These are phyloP conservation scores for Rhodosporidiobolus sp. DNA, from an alignment of 768 basidiomycete genomes.

Conservation along the genomic window DNA sequence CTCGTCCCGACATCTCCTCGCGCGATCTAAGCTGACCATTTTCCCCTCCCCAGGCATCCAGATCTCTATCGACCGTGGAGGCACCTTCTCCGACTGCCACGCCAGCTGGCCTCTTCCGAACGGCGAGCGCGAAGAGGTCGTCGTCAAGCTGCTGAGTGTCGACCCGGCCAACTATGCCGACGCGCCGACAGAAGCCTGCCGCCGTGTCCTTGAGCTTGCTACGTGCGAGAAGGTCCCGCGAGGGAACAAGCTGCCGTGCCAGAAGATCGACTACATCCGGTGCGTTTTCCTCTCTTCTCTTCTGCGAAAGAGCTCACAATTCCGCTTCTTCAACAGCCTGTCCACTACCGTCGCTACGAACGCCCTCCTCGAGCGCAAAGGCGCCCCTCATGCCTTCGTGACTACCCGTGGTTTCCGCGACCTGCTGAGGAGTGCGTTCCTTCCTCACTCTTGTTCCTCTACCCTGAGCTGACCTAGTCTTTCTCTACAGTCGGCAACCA, in stretches of 20 bases:
- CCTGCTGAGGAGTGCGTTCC: background rate
- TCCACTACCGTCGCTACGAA: slow-evolving; percentile 91
- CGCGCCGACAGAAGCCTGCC: slow-evolving; percentile 90
- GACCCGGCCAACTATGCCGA: slow-evolving; percentile 83
- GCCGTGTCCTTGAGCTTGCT: slow-evolving; percentile 75
- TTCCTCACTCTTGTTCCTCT: background rate
- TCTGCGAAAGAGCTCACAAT: background rate
- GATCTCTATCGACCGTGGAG: slow-evolving; percentile 84
- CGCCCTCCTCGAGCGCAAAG: slow-evolving; percentile 89
- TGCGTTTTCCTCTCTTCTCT: background rate
- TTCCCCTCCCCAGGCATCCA: slow-evolving; percentile 45
- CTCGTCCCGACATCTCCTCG: background rate
- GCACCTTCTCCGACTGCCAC: slow-evolving; percentile 82
- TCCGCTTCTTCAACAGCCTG: slow-evolving; percentile 1
- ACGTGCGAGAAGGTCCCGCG: slow-evolving; percentile 68
- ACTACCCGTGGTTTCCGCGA: slow-evolving; percentile 82
- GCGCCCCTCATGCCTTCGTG: slow-evolving; percentile 81
- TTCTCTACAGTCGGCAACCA: slow-evolving; percentile 91
- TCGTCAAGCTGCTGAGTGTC: slow-evolving; percentile 89
- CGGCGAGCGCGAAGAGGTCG: slow-evolving; percentile 67
- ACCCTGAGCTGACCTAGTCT: slow-evolving; percentile 64
- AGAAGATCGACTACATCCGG: slow-evolving; percentile 38
- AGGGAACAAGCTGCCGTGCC: slow-evolving; percentile 24
- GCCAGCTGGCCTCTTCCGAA: slow-evolving; percentile 65
- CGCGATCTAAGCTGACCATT: background rate